Evolutionary conservation across 2,329 filamentous ascomycete species (phyloP).

Genomic region (Sarocladiaceae sp.): DNA sequence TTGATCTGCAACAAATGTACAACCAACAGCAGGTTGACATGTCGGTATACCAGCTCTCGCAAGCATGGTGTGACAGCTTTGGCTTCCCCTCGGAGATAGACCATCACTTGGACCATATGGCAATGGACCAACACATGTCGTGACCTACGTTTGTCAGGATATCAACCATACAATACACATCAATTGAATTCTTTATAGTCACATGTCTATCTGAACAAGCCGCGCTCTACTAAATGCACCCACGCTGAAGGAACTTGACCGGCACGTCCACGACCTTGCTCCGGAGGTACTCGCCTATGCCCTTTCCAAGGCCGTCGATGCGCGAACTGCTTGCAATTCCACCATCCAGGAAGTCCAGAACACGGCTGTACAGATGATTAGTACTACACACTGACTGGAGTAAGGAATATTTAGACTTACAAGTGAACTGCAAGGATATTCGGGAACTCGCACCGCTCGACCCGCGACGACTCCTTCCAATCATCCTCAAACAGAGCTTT

Average conservation of each 20-base stretch:
- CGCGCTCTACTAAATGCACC: slow-evolving; percentile 20
- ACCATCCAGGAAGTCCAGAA: slow-evolving; percentile 41
- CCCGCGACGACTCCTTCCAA: slow-evolving; percentile 27
- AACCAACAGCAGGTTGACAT: slow-evolving; percentile 9
- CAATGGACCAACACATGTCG: background rate
- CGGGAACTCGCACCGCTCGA: slow-evolving; percentile 42
- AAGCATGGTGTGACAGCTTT: background rate
- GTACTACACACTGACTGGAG: too few relatives aligned
- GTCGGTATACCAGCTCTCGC: background rate
- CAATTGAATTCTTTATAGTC: too few relatives aligned
- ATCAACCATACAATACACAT: too few relatives aligned
- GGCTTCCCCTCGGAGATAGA: background rate
- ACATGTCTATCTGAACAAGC: background rate
- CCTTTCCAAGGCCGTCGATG: slow-evolving; percentile 43
- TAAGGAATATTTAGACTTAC: background rate
- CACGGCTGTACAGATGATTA: slow-evolving; percentile 17
- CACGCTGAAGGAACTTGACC: slow-evolving; percentile 35
- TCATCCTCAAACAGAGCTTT: slow-evolving; percentile 38
- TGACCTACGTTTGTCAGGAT: too few relatives aligned
- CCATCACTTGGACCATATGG: background rate
- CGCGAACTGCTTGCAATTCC: slow-evolving; percentile 36
- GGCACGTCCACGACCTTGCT: slow-evolving; percentile 41
- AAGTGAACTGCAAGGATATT: slow-evolving; percentile 39
- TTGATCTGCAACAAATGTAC: slow-evolving; percentile 18
- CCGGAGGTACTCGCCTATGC: slow-evolving; percentile 38